phyloP scores from a whole-genome alignment of 2,329 filamentous ascomycete genomes.

The Xylariaceae sp. region DNA sequence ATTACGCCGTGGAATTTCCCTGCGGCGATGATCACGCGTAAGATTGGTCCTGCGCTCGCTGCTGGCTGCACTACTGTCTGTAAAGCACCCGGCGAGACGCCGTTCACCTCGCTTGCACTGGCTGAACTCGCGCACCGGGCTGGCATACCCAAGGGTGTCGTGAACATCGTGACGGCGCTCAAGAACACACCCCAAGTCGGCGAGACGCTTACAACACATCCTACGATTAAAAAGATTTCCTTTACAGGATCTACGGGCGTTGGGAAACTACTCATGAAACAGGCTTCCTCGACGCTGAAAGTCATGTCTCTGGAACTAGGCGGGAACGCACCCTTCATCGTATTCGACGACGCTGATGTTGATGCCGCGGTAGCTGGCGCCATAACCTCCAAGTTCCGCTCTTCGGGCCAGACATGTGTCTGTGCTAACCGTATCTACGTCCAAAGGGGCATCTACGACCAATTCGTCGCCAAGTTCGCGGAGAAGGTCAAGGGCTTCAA shows the following conservation, averaged over 20 bases:
- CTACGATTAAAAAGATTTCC: slow-evolving; percentile 78
- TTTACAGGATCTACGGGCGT: slow-evolving; percentile 79
- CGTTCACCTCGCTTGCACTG: slow-evolving; percentile 81
- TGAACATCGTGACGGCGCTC: slow-evolving; percentile 79
- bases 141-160: slow-evolving; percentile 82
- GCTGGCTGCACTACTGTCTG: slow-evolving; percentile 93
- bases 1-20: slow-evolving; percentile 92
- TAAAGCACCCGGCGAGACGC: slow-evolving; percentile 89
- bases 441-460: slow-evolving; percentile 71
- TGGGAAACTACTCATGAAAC: slow-evolving; percentile 78
- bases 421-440: slow-evolving; percentile 81
- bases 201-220: slow-evolving; percentile 66
- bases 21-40: slow-evolving; percentile 68
- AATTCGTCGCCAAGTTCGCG: slow-evolving; percentile 62
- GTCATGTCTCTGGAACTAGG: slow-evolving; percentile 81
- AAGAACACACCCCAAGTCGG: slow-evolving; percentile 78
- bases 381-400: slow-evolving; percentile 84
- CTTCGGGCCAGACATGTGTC: slow-evolving; percentile 92
- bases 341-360: slow-evolving; percentile 91
- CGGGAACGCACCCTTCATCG: slow-evolving; percentile 92
- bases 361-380: slow-evolving; percentile 79
- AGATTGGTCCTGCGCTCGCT: slow-evolving; percentile 70
- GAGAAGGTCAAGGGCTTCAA: slow-evolving; percentile 69
- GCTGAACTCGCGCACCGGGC: slow-evolving; percentile 82
- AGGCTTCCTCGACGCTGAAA: slow-evolving; percentile 79